Conservation (phyloP, 116 monocot genomes). For the Posidonia oceanica region DNA sequence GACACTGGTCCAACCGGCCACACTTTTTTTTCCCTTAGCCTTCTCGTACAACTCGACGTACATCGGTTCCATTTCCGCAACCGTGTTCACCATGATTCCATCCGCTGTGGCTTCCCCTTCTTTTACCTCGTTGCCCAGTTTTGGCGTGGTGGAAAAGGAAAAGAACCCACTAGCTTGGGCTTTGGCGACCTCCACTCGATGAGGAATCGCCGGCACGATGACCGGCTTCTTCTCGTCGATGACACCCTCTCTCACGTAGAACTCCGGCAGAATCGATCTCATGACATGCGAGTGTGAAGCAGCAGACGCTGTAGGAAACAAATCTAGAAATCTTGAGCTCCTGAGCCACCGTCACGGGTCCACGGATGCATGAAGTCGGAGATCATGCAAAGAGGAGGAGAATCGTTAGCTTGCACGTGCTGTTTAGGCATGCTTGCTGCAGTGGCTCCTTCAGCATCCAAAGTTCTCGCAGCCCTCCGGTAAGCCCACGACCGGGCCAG, state of each 20-base stretch:
- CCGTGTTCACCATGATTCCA: slow-evolving; percentile 19
- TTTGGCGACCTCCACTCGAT: slow-evolving; percentile 12
- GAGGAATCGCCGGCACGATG: slow-evolving; percentile 14
- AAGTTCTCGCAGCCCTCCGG: slow-evolving; percentile 8
- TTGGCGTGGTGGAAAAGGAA: not conserved
- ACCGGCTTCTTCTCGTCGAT: not conserved
- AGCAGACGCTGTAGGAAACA: slow-evolving; percentile 21
- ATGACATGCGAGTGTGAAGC: slow-evolving; percentile 17
- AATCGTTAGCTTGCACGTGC: too few species aligned
- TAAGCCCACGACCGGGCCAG: not conserved
- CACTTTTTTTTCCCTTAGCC: slow-evolving; percentile 3
- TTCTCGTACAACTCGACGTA: slow-evolving; percentile 4
- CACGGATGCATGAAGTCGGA: slow-evolving; percentile 11
- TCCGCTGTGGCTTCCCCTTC: not conserved
- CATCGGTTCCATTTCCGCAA: slow-evolving; percentile 11
- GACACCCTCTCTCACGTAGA: not conserved
- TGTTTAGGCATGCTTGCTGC: not conserved
- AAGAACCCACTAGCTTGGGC: slow-evolving; percentile 14
- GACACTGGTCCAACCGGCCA: slow-evolving; percentile 26
- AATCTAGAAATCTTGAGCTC: slow-evolving; percentile 11
- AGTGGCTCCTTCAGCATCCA: slow-evolving; percentile 8
- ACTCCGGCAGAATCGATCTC: slow-evolving; percentile 2
- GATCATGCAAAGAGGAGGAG: not conserved
- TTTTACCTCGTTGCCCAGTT: not conserved
- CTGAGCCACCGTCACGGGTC: slow-evolving; percentile 8